Evolutionary conservation across 805 yeast species (phyloP), one percentile per base, ranked within the genome.

Genomic region (Candida awuae): DNA sequence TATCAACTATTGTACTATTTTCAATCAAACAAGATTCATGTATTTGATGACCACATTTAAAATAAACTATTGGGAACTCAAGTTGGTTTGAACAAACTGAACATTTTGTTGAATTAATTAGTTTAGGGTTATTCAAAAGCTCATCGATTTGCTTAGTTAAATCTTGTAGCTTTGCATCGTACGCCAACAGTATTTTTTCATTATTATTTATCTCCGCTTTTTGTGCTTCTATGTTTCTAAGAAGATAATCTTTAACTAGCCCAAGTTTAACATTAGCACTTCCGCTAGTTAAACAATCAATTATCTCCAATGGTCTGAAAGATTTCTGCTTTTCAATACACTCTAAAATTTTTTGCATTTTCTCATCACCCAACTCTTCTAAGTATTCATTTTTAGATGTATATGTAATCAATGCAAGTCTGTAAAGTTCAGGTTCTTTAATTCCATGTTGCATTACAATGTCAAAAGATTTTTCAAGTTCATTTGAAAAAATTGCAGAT

Each of bases 1-100:
- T 33, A 13, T 32, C 31, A 17, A 16, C 56, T 59, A 42, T 58
- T 38, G 17, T 37, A 7, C 28, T 17, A 19, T 26, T 40, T 8
- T 45, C 39, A 8, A 42, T 34, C 5, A 57, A 59, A 54, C 98
- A 92, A 32, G 81, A 66, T 49, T 81, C 84, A 54, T 92, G 97
- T 54, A 75, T 87, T 3, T 92, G 76, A 53, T 92, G 98, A 22
- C 71, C 70, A 62, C 98, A 92, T 46, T 77, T 73, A 64, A 90
- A 92, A 51, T 84, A 94, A 1, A 84, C 73, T 3, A 80, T 71
- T 0, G 97, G 97, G 30, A 79, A 67, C 42, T 84, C 94, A 16
- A 90, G 61, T 10, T 73, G 68, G 31, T 70, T 63, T 8, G 71
- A 65, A 54, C 96, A 88, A 14, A 75, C 67, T 12, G 75, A 63